A percentile compares a stretch with the other conserved stretches of the same genome.
Evolutionary conservation across 345 rosid genomes (phyloP).

Genomic region (Lepidium africanum): DNA sequence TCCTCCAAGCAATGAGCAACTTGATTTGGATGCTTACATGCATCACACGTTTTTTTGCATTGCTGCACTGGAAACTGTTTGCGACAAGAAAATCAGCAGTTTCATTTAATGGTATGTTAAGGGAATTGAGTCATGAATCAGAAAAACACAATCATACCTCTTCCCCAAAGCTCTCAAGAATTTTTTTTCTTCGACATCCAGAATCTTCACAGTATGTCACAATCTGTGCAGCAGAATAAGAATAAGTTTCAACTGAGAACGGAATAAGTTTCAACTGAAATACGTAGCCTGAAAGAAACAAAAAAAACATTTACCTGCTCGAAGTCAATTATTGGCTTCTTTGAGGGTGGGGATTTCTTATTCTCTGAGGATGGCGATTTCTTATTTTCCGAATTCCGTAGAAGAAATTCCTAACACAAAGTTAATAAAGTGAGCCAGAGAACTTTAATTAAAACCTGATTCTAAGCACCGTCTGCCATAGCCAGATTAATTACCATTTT

Average conservation of each 20-base stretch:
- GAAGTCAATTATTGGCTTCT: conserved; percentile 62
- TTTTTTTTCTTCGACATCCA: conserved; percentile 86
- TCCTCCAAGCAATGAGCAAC: conserved; percentile 59
- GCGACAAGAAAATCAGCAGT: neutral
- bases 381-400: conserved; percentile 56
- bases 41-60: conserved; percentile 78
- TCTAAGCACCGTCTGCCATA: neutral
- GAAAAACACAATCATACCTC: conserved; percentile 36
- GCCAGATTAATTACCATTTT: conserved; percentile 52
- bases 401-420: conserved; percentile 64
- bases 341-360: conserved; percentile 52
- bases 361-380: conserved; percentile 49
- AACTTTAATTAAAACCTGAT: neutral
- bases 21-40: conserved; percentile 71
- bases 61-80: conserved; percentile 51
- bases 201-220: conserved; percentile 83
- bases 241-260: neutral
- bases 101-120: neutral
- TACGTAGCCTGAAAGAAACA: neutral
- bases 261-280: conserved; percentile 8
- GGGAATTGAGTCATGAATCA: neutral
- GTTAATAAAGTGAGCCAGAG: conserved; percentile 11
- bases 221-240: conserved; percentile 42
- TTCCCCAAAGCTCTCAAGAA: conserved; percentile 90
- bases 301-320: conserved; percentile 41